Evolutionary conservation across 176 grass and related monocot genomes (phyloP).

Genomic region (Hordeum vulgare): DNA sequence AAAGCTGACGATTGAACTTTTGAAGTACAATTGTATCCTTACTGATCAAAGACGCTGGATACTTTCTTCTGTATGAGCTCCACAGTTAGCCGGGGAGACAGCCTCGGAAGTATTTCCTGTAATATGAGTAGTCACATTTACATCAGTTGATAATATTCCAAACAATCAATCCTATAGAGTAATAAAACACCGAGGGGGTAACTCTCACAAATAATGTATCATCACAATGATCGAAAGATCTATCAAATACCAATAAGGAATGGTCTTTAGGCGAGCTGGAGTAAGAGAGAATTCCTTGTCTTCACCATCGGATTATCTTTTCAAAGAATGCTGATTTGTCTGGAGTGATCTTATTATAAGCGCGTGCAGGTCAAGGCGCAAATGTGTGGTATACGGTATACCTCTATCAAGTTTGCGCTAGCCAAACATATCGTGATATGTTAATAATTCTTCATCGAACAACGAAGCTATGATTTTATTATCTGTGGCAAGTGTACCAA

Average conservation of each 20-base stretch:
- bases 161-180: not conserved
- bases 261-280: not conserved
- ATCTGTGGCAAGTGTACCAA: not conserved
- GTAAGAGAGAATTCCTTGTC: not conserved
- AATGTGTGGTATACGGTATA: not conserved
- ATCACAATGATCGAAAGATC: not conserved
- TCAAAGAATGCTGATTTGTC: not conserved
- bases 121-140: not conserved
- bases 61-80: conserved; percentile 95
- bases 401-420: not conserved
- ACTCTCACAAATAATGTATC: not conserved
- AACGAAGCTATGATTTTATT: not conserved
- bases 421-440: not conserved
- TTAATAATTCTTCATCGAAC: not conserved
- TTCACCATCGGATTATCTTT: not conserved
- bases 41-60: conserved; percentile 55
- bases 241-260: not conserved
- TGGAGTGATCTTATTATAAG: not conserved
- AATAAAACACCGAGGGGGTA: not conserved
- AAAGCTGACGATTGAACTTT: not conserved
- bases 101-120: conserved; percentile 78
- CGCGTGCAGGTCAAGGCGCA: not conserved
- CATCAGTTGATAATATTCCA: not conserved
- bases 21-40: conserved; percentile 1
- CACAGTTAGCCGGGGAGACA: conserved; percentile 81